Conservation (phyloP, 345 rosid species). For the Adansonia digitata region DNA sequence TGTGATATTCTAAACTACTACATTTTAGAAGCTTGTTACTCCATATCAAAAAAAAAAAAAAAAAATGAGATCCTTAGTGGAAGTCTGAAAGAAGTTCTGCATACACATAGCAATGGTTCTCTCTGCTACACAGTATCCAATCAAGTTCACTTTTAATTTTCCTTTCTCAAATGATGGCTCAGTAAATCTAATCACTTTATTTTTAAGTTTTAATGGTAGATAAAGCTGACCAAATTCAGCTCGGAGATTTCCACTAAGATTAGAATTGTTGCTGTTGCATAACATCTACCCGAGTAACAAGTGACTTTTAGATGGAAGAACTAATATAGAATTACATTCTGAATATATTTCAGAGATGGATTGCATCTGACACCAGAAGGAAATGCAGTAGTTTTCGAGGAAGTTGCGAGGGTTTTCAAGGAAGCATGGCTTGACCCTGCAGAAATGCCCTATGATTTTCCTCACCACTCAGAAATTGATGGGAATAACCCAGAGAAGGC, state of each 20-base stretch:
- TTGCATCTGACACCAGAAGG: conserved; percentile 78
- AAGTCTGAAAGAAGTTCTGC: neutral
- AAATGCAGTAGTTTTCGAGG: conserved; percentile 56
- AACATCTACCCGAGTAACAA: too few species aligned
- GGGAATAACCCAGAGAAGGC: conserved; percentile 59
- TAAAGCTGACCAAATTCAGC: neutral
- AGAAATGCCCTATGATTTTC: conserved; percentile 81
- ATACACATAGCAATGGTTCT: neutral
- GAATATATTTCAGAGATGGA: conserved; percentile 58
- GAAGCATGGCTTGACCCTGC: conserved; percentile 70
- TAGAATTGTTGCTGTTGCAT: neutral
- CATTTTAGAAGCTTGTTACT: neutral
- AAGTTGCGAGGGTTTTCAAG: conserved; percentile 49
- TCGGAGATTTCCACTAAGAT: neutral
- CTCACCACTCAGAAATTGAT: conserved; percentile 64
- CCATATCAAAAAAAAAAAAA: neutral
- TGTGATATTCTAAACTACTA: conserved; percentile 14
- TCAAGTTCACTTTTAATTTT: neutral
- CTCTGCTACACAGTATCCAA: neutral
- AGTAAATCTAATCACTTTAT: neutral
- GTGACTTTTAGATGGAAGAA: too few species aligned
- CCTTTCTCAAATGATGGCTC: neutral
- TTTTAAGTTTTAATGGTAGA: neutral
- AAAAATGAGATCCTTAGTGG: neutral
- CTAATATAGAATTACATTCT: too few species aligned